Evolutionary conservation across 257 asterid species (phyloP).

Genomic region (Coffea eugenioides): DNA sequence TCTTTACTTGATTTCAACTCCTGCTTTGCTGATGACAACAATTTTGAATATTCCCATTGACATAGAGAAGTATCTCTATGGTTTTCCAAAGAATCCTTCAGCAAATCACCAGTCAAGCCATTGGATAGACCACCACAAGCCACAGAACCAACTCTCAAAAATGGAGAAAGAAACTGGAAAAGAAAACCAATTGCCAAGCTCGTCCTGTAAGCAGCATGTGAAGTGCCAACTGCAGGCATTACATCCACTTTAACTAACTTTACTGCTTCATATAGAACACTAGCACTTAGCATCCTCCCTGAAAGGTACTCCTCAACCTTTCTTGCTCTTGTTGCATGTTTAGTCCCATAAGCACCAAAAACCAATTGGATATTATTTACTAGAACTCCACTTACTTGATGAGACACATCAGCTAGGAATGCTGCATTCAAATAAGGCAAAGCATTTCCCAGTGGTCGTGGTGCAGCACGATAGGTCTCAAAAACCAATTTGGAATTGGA

Average conservation of each 20-base stretch:
- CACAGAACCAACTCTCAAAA: conserved; percentile 17
- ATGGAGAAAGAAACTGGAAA: conserved; percentile 11
- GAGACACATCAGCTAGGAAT: conserved; percentile 12
- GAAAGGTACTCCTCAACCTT: too few relatives aligned
- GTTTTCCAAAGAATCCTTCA: conserved; percentile 21
- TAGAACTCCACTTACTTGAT: conserved; percentile 27
- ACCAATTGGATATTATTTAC: conserved; percentile 38
- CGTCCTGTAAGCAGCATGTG: too few relatives aligned
- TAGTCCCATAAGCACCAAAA: conserved; percentile 60
- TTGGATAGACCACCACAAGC: conserved; percentile 16
- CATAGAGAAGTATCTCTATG: conserved; percentile 7
- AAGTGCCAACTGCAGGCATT: too few relatives aligned
- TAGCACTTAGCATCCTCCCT: too few relatives aligned
- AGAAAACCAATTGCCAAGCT: too few relatives aligned
- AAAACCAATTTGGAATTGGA: conserved; percentile 33
- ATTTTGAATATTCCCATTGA: conserved; percentile 19
- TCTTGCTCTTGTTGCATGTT: conserved; percentile 41
- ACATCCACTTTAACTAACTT: too few relatives aligned
- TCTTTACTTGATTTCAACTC: conserved; percentile 45
- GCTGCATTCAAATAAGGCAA: conserved; percentile 67
- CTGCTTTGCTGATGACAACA: conserved; percentile 61
- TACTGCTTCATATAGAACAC: too few relatives aligned
- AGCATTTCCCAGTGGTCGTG: conserved; percentile 70
- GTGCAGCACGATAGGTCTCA: conserved; percentile 61
- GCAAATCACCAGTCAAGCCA: conserved; percentile 15